Evolutionary conservation across 352 stramenopile genomes (phyloP).

Genomic region (Aphanomyces stellatus): DNA sequence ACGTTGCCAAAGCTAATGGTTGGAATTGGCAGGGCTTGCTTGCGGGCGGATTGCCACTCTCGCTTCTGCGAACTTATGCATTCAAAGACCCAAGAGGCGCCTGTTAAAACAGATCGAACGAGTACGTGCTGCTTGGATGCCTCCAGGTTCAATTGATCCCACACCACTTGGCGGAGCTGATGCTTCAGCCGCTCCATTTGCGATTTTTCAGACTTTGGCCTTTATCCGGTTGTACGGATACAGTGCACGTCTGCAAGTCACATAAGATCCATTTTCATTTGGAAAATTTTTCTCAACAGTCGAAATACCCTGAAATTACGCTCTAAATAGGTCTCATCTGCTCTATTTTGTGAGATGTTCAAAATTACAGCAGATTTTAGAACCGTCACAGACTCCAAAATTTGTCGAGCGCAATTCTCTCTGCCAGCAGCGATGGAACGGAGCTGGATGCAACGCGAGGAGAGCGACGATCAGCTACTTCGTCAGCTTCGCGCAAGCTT

Average conservation of each 20-base stretch:
- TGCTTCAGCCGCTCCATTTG: too few species aligned
- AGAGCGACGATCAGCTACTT: neutral
- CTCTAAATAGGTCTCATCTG: too few species aligned
- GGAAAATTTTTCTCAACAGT: too few species aligned
- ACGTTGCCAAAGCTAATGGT: slow-evolving; percentile 63
- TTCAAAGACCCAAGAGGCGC: neutral
- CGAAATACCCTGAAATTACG: too few species aligned
- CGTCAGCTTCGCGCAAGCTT: neutral
- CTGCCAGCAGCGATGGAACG: neutral
- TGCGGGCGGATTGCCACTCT: neutral
- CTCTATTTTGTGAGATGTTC: too few species aligned
- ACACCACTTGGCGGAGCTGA: too few species aligned
- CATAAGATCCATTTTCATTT: too few species aligned
- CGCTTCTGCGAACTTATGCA: slow-evolving; percentile 1
- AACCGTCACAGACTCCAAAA: neutral
- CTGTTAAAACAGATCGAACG: neutral
- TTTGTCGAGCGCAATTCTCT: neutral
- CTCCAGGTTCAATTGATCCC: too few species aligned
- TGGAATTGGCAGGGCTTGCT: slow-evolving; percentile 23
- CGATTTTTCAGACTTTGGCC: too few species aligned
- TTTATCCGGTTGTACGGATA: too few species aligned
- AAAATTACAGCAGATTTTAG: neutral
- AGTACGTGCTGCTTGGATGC: neutral
- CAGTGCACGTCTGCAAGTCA: too few species aligned
- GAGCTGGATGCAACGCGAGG: neutral